A percentile compares a stretch with the other conserved stretches of the same genome.
Conservation (phyloP, 2,329 filamentous ascomycete genomes). For the Lachnellula hyalina region DNA sequence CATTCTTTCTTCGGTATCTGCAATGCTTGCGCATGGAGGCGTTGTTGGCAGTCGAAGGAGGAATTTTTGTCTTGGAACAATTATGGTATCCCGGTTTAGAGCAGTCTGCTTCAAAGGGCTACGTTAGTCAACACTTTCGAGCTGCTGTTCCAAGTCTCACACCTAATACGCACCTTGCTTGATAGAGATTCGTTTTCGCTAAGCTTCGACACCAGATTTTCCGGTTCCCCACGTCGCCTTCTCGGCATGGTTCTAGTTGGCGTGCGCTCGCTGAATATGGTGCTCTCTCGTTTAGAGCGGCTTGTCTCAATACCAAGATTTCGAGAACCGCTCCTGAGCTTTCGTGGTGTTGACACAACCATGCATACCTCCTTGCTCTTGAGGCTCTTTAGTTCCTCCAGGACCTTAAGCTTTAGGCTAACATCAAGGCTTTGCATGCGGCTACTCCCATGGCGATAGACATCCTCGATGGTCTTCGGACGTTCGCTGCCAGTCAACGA, state of each 20-base stretch:
- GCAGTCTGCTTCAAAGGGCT: background rate
- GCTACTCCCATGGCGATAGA: constrained; percentile 1
- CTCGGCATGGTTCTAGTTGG: background rate
- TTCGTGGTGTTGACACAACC: background rate
- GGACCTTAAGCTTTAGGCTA: background rate
- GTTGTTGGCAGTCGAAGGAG: too few species aligned
- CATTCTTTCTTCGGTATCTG: too few species aligned
- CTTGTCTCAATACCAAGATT: background rate
- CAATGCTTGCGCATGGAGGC: too few species aligned
- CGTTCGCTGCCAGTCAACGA: background rate
- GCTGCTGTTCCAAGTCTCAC: background rate
- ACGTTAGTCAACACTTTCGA: background rate
- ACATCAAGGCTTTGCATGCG: constrained; percentile 2
- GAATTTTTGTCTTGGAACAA: background rate
- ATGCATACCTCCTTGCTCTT: background rate
- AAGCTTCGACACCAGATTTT: background rate
- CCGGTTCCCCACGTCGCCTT: background rate
- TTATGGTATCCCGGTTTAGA: background rate
- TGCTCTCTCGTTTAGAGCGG: background rate
- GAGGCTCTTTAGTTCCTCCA: background rate
- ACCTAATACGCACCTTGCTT: constrained; percentile 1
- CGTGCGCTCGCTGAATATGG: background rate
- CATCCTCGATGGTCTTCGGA: background rate
- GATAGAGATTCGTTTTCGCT: background rate
- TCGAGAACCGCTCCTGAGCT: constrained; percentile 1